phyloP scores from a whole-genome alignment of 2,329 filamentous ascomycete genomes.

The Botrytis cinerea region DNA sequence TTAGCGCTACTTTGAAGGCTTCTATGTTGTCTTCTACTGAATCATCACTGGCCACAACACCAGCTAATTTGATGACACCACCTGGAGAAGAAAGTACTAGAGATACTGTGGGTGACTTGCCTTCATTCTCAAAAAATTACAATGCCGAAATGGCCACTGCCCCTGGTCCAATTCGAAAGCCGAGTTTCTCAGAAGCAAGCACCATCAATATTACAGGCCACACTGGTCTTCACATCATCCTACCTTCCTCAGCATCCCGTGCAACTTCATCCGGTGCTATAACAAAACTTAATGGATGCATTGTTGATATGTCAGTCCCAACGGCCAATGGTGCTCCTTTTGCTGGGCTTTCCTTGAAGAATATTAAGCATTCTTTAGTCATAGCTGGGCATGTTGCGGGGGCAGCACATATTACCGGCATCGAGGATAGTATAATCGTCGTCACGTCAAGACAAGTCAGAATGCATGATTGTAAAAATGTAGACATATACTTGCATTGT shows the following conservation, averaged over 20 bases:
- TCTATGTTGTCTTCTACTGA: slow-evolving; percentile 43
- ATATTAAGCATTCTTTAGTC: slow-evolving; percentile 70
- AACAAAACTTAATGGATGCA: slow-evolving; percentile 66
- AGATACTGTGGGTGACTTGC: slow-evolving; percentile 46
- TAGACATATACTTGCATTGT: slow-evolving; percentile 82
- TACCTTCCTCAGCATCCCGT: slow-evolving; percentile 70
- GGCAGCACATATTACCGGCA: slow-evolving; percentile 77
- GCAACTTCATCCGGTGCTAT: slow-evolving; percentile 74
- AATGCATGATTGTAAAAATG: slow-evolving; percentile 82
- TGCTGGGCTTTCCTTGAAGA: slow-evolving; percentile 68
- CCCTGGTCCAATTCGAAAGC: slow-evolving; percentile 52
- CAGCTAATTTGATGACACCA: slow-evolving; percentile 34
- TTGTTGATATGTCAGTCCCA: slow-evolving; percentile 78
- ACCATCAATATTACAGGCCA: slow-evolving; percentile 69
- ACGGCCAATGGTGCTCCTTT: slow-evolving; percentile 64
- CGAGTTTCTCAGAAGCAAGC: slow-evolving; percentile 63
- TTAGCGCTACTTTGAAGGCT: slow-evolving; percentile 41
- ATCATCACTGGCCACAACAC: slow-evolving; percentile 47
- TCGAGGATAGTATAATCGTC: slow-evolving; percentile 73
- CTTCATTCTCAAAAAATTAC: slow-evolving; percentile 52
- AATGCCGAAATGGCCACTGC: slow-evolving; percentile 55
- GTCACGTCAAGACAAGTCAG: slow-evolving; percentile 84
- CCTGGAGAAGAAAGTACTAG: slow-evolving; percentile 34
- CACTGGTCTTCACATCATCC: slow-evolving; percentile 69
- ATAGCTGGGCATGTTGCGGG: slow-evolving; percentile 78